phyloP scores from a whole-genome alignment of 2,329 filamentous ascomycete species.

The Alternaria burnsii region DNA sequence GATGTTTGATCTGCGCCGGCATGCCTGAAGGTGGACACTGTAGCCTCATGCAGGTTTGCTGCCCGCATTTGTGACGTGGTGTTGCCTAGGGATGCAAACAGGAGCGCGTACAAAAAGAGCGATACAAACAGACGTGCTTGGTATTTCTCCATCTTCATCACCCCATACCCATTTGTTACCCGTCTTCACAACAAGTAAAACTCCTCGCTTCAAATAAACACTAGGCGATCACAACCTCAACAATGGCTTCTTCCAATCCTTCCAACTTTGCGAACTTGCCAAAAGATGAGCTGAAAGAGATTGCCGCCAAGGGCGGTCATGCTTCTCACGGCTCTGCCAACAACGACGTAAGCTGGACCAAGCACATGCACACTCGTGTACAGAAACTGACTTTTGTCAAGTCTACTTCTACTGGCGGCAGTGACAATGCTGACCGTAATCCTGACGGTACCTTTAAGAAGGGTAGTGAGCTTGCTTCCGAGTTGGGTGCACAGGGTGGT shows the following conservation, averaged over 20 bases:
- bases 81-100: constrained; percentile 23
- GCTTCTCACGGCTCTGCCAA: constrained; percentile 44
- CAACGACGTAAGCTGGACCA: background rate
- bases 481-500: constrained; percentile 50
- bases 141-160: background rate
- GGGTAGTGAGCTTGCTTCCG: constrained; percentile 49
- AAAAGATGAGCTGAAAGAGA: constrained; percentile 59
- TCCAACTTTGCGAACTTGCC: constrained; percentile 63
- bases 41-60: constrained; percentile 1
- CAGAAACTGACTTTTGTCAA: background rate
- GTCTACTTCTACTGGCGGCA: background rate
- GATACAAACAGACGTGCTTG: constrained; percentile 20
- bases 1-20: constrained; percentile 15
- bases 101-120: constrained; percentile 16
- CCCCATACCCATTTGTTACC: background rate
- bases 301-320: constrained; percentile 60
- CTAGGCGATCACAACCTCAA: constrained; percentile 2
- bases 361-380: background rate
- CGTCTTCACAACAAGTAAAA: constrained; percentile 5
- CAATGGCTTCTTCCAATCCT: constrained; percentile 56
- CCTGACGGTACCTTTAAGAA: constrained; percentile 52
- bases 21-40: constrained; percentile 9
- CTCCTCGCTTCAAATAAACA: constrained; percentile 4
- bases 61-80: constrained; percentile 30
- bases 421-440: constrained; percentile 42